Evolutionary conservation across 441 rosid genomes (phyloP).

Genomic region (Arabidopsis lyrata): DNA sequence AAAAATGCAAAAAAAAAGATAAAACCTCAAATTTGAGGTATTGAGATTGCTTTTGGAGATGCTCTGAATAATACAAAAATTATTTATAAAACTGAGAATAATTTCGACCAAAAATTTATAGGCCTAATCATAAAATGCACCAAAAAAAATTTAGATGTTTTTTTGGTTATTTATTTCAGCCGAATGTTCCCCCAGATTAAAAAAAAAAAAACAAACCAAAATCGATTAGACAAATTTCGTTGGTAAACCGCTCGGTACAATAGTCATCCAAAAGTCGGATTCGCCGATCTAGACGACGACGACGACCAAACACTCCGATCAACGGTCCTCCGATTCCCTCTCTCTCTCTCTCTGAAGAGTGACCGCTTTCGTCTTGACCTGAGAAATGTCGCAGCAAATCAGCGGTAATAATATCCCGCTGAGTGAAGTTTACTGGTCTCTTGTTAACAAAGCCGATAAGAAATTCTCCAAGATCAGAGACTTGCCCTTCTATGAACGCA

Average conservation of each 20-base stretch:
- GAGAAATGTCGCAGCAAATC: conserved; percentile 58
- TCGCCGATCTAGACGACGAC: conserved; percentile 41
- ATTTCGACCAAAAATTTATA: too few relatives aligned
- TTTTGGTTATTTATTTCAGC: background rate
- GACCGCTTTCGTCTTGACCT: conserved; percentile 21
- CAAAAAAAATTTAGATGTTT: background rate
- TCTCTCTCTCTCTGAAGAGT: conserved; percentile 4
- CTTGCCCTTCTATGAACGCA: conserved; percentile 93
- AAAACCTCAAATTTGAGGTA: too few relatives aligned
- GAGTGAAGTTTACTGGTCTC: conserved; percentile 90
- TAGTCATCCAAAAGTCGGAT: background rate
- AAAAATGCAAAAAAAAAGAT: too few relatives aligned
- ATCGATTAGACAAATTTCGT: background rate
- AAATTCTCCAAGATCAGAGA: conserved; percentile 98
- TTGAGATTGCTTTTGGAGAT: too few relatives aligned
- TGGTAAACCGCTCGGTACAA: conserved; percentile 43
- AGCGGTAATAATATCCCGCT: conserved; percentile 63
- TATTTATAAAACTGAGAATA: too few relatives aligned
- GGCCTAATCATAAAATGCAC: background rate
- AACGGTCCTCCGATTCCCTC: conserved; percentile 8
- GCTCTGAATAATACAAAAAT: too few relatives aligned
- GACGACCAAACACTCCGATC: conserved; percentile 43
- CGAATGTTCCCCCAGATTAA: background rate
- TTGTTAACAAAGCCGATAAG: conserved; percentile 94
- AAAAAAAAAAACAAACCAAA: background rate